phyloP scores from a whole-genome alignment of 2,329 filamentous ascomycete genomes.

The Fonsecaea nubica region DNA sequence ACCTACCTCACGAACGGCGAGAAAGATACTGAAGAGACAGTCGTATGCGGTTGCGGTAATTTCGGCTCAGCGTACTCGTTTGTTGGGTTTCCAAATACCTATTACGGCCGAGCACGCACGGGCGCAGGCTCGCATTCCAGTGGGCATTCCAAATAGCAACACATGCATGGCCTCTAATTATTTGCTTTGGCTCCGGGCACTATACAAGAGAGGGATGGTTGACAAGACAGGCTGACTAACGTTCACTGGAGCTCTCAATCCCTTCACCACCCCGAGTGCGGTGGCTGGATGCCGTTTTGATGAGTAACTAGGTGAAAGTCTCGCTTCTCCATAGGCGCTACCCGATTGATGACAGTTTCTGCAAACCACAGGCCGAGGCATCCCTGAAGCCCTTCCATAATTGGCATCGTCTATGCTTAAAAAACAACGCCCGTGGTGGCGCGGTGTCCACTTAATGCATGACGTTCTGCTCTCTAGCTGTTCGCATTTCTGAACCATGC shows the following conservation, averaged over 20 bases:
- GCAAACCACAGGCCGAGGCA: slow-evolving; percentile 7
- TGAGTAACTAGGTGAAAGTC: neutral
- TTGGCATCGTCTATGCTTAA: slow-evolving; percentile 5
- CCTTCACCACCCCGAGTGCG: neutral
- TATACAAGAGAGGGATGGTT: slow-evolving; percentile 9
- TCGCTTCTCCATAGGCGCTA: neutral
- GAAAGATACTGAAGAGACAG: neutral
- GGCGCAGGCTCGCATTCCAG: neutral
- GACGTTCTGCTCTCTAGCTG: slow-evolving; percentile 12
- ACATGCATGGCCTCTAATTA: neutral
- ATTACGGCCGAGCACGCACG: neutral
- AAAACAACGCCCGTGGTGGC: slow-evolving; percentile 4
- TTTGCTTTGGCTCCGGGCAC: neutral
- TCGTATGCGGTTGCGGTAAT: neutral
- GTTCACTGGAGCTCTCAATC: neutral
- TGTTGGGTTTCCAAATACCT: neutral
- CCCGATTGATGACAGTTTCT: slow-evolving; percentile 18
- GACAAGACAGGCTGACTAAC: slow-evolving; percentile 6
- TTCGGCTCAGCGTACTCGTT: neutral
- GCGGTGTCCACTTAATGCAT: neutral
- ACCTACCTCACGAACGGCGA: neutral
- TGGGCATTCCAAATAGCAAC: neutral
- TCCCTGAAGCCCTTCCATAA: neutral
- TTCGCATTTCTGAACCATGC: neutral
- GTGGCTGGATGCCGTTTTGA: neutral